These are phyloP conservation scores for Groenewaldozyma sp. DNA, from an alignment of 1,139 yeast genomes.

Conservation along the genomic window DNA sequence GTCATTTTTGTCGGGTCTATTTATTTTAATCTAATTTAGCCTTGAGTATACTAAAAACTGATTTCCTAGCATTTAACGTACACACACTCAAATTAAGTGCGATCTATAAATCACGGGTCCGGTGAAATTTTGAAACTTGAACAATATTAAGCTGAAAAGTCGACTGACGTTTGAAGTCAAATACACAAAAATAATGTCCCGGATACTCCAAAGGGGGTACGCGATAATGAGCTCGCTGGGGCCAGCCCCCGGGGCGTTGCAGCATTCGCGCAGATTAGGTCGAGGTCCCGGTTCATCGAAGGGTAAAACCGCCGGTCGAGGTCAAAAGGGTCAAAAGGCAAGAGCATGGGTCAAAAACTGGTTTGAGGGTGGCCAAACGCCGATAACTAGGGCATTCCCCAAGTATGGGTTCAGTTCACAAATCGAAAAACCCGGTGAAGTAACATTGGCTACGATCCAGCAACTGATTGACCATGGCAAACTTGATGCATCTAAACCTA, in stretches of 20 bases:
- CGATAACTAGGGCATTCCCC: slow-evolving; percentile 80
- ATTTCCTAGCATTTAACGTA: background rate
- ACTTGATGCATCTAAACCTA: slow-evolving; percentile 46
- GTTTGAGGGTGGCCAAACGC: slow-evolving; percentile 99
- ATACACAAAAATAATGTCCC: background rate
- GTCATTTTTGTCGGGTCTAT: too few species aligned
- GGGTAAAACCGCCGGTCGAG: slow-evolving; percentile 92
- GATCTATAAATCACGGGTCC: too few species aligned
- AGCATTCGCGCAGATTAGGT: slow-evolving; percentile 64
- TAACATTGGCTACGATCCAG: slow-evolving; percentile 57
- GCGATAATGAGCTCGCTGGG: slow-evolving; percentile 19
- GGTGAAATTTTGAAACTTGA: too few species aligned
- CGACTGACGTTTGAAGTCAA: background rate
- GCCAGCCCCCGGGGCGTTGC: slow-evolving; percentile 27
- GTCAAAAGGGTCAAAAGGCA: slow-evolving; percentile 98
- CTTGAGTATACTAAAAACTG: background rate
- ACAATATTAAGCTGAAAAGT: too few species aligned
- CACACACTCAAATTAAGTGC: background rate
- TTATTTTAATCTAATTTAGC: background rate
- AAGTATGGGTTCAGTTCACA: slow-evolving; percentile 67
- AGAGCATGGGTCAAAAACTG: slow-evolving; percentile 83
- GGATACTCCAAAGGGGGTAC: slow-evolving; percentile 17
- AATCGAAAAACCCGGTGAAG: slow-evolving; percentile 25
- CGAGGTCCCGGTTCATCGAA: slow-evolving; percentile 92
- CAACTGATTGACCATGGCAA: slow-evolving; percentile 31